These are phyloP conservation scores for Withania somnifera DNA, from an alignment of 305 asterid species.

Conservation along the genomic window DNA sequence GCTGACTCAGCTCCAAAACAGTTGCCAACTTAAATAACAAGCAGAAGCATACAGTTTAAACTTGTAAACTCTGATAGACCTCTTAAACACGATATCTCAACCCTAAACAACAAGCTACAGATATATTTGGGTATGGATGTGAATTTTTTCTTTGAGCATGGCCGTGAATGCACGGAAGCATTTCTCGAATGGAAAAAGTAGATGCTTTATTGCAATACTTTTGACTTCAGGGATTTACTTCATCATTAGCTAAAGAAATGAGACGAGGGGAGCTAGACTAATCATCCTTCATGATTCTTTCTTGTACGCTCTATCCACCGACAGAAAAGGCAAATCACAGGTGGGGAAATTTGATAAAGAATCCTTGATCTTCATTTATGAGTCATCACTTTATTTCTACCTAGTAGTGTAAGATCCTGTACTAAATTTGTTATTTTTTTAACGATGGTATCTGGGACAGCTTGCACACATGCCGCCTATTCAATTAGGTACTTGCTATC, in stretches of 20 bases:
- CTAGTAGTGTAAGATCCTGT: no score
- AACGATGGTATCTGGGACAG: not conserved
- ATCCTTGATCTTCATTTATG: not conserved
- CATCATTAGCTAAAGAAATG: no score
- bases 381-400: not conserved
- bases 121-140: not conserved
- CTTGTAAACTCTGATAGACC: not conserved
- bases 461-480: not conserved
- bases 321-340: not conserved
- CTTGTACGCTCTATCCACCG: no score
- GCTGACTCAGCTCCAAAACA: slow-evolving; percentile 35
- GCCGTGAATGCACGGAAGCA: not conserved
- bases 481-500: not conserved
- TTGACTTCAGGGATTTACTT: no score
- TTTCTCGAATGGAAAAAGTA: no score
- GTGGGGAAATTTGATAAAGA: not conserved
- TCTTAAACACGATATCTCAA: not conserved
- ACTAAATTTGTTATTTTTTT: no score
- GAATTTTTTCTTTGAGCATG: not conserved
- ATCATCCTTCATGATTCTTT: no score
- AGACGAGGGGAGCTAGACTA: no score
- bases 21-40: not conserved
- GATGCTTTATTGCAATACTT: no score
- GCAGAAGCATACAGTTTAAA: not conserved
- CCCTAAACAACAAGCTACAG: not conserved